Evolutionary conservation across 495 filamentous ascomycete species (phyloP).

Genomic region (Penicillium paradoxum): DNA sequence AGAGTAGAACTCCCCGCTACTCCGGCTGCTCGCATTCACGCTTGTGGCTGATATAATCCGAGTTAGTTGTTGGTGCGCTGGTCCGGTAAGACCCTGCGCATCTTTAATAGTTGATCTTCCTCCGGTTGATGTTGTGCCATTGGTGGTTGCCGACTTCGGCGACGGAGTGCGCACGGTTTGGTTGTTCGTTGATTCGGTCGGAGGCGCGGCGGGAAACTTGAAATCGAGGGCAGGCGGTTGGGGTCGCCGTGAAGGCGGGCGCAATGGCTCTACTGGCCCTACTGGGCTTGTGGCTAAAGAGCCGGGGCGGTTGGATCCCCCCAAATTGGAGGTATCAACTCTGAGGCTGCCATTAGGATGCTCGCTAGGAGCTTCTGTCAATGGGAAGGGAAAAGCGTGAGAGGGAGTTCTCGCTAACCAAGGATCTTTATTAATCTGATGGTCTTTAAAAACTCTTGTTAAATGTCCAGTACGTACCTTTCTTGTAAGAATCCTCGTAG

Average conservation of each 20-base stretch:
- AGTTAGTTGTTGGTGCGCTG: constrained; percentile 57
- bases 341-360: constrained; percentile 18
- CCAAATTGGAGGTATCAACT: constrained; percentile 30
- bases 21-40: constrained; percentile 61
- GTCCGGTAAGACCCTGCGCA: constrained; percentile 18
- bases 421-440: background rate
- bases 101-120: constrained; percentile 17
- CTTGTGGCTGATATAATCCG: constrained; percentile 71
- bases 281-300: constrained; percentile 29
- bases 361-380: constrained; percentile 27
- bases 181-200: constrained; percentile 27
- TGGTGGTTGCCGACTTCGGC: constrained; percentile 19
- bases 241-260: constrained; percentile 31
- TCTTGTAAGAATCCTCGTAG: constrained; percentile 33
- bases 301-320: constrained; percentile 20
- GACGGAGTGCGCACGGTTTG: constrained; percentile 37
- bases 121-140: constrained; percentile 8
- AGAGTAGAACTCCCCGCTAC: constrained; percentile 92
- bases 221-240: constrained; percentile 55
- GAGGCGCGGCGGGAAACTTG: constrained; percentile 56
- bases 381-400: constrained; percentile 24
- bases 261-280: constrained; percentile 22
- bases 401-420: background rate
- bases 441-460: background rate
- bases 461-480: constrained; percentile 34